Evolutionary conservation across 2,329 filamentous ascomycete genomes (phyloP), one percentile per base, ranked within the genome.

Genomic region (Penicillium verrucosum): DNA sequence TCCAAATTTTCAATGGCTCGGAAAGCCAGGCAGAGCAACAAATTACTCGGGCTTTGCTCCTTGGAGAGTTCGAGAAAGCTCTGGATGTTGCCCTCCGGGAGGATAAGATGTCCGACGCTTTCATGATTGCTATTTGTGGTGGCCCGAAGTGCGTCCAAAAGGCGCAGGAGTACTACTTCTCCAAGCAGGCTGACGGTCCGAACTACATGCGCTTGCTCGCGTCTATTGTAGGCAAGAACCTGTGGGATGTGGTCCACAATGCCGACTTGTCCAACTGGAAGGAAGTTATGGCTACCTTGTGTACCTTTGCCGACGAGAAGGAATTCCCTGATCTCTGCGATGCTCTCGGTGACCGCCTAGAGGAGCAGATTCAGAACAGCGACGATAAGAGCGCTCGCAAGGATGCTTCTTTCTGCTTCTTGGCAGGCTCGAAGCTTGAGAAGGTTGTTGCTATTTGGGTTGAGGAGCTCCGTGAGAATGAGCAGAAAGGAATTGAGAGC

Each of bases 241-340:
- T 99, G 1, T 97, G 93, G 94, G 94, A 99, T 76, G 84, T 97
- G 44, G 94, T 97, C 8, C 91, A 97, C 77, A 99, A 99, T 69
- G 94, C 93, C 8, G 90, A 97, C 69, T 79, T 99, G 44, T 83
- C 84, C 51, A 89, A 94, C 75, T 99, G 94, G 95, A 97, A 95
- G 77, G 94, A 97, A 75, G 88, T 93, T 3, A 95, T 99, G 89
- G 92, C 91, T 29, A 89, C 92, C 1, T 80, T 99, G 52, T 99
- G 94, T 82, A 97, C 94, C 1, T 99, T 93, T 74, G 94, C 94
- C 0, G 88, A 95, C 61, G 89, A 92, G 43, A 84, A 85, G 38
- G 93, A 99, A 66, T 99, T 99, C 72, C 86, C 93, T 5, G 92
- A 97, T 70, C 86, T 99, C 11, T 99, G 93, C 69, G 94, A 99